Evolutionary conservation across 371 early-diverging fungal species (phyloP).

Genomic region (Rhizopus sp.): DNA sequence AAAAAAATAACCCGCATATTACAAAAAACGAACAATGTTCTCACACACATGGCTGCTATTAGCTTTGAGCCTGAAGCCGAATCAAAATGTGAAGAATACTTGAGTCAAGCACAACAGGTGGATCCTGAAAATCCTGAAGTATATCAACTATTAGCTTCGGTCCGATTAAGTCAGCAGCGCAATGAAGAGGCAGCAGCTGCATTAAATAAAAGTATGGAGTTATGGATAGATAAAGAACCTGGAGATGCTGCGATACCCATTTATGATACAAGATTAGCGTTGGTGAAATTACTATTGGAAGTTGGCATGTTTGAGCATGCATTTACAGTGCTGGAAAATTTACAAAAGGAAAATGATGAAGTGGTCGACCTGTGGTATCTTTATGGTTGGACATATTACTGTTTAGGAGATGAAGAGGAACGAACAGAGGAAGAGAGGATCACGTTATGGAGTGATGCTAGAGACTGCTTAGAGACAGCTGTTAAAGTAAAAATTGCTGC

Average conservation of each 20-base stretch:
- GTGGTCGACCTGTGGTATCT: slow-evolving; percentile 92
- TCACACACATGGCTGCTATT: neutral
- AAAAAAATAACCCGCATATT: neutral
- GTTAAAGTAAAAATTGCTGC: slow-evolving; percentile 57
- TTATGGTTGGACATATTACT: slow-evolving; percentile 89
- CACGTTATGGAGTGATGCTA: slow-evolving; percentile 68
- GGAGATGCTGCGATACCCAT: slow-evolving; percentile 69
- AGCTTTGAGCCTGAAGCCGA: slow-evolving; percentile 93
- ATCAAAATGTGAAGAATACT: slow-evolving; percentile 74
- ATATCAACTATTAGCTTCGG: slow-evolving; percentile 89
- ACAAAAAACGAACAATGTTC: neutral
- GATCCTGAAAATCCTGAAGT: slow-evolving; percentile 82
- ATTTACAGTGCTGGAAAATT: slow-evolving; percentile 74
- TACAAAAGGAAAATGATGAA: slow-evolving; percentile 90
- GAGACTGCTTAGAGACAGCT: slow-evolving; percentile 76
- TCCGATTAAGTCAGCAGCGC: slow-evolving; percentile 84
- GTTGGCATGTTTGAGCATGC: slow-evolving; percentile 75
- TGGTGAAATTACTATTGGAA: slow-evolving; percentile 85
- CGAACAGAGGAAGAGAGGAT: slow-evolving; percentile 52
- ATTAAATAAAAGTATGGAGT: slow-evolving; percentile 64
- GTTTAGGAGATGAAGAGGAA: slow-evolving; percentile 70
- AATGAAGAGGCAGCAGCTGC: slow-evolving; percentile 80
- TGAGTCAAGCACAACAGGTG: slow-evolving; percentile 66
- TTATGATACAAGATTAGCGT: slow-evolving; percentile 79
- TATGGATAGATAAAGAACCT: slow-evolving; percentile 75